A percentile compares a stretch with the other conserved stretches of the same genome.
phyloP scores from a whole-genome alignment of 495 filamentous ascomycete genomes.

The Hyaloscypha bicolor region DNA sequence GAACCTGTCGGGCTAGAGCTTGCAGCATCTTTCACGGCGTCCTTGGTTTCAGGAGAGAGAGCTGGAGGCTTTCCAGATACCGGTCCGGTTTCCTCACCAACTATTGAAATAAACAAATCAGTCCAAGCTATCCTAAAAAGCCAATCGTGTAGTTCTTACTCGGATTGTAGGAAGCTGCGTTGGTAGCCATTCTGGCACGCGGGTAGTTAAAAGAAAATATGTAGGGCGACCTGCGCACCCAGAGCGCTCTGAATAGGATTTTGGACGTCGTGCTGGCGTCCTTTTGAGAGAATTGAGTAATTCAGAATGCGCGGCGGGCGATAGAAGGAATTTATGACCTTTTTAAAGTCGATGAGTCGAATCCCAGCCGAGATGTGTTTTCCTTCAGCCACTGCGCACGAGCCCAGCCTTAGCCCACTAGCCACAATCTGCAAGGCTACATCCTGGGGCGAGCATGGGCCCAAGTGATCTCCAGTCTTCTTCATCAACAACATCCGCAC shows the following conservation, averaged over 20 bases:
- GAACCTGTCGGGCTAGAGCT: slow-evolving; percentile 42
- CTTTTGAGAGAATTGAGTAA: slow-evolving; percentile 20
- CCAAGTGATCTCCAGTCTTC: no score
- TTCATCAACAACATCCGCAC: background rate
- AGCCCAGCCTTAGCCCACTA: background rate
- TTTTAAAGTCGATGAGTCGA: slow-evolving; percentile 12
- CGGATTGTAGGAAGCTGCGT: slow-evolving; percentile 57
- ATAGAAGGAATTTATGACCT: background rate
- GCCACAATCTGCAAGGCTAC: slow-evolving; percentile 16
- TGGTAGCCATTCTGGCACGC: slow-evolving; percentile 58
- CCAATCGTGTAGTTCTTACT: slow-evolving; percentile 41
- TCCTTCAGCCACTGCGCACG: background rate
- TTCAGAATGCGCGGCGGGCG: slow-evolving; percentile 4
- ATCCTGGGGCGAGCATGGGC: background rate
- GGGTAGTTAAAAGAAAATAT: slow-evolving; percentile 35
- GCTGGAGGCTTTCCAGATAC: slow-evolving; percentile 48
- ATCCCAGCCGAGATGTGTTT: background rate
- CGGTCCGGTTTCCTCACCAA: slow-evolving; percentile 56
- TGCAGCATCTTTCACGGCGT: slow-evolving; percentile 46
- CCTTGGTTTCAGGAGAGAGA: slow-evolving; percentile 49
- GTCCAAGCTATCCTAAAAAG: slow-evolving; percentile 10
- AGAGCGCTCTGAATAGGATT: slow-evolving; percentile 38
- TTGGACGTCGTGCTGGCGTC: slow-evolving; percentile 44
- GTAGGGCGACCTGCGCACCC: slow-evolving; percentile 41
- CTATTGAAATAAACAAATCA: slow-evolving; percentile 34